phyloP scores from a whole-genome alignment of 805 yeast species.

The Candida pseudoglaebosa region DNA sequence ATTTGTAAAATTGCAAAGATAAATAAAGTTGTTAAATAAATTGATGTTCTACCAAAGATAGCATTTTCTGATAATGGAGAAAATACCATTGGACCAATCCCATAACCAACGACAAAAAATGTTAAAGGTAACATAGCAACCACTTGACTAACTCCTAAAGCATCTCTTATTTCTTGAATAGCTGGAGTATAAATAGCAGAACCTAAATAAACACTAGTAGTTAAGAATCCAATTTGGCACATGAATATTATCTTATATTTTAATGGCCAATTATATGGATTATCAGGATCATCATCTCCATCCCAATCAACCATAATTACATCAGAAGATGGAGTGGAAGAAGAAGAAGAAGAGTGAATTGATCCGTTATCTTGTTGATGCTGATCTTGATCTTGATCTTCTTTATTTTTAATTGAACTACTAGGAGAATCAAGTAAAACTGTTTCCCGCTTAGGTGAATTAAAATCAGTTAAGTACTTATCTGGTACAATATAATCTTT shows the following conservation, averaged over 20 bases:
- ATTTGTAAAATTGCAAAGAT: conserved; percentile 49
- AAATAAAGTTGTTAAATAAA: conserved; percentile 44
- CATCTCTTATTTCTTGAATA: conserved; percentile 33
- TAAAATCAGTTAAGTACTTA: conserved; percentile 14
- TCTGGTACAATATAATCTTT: conserved; percentile 23
- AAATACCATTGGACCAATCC: conserved; percentile 53
- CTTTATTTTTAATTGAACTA: background rate
- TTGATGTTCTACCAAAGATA: conserved; percentile 46
- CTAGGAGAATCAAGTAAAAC: background rate
- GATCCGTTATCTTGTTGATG: background rate
- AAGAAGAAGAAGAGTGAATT: too few species aligned
- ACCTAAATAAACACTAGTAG: conserved; percentile 49
- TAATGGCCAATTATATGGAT: conserved; percentile 51
- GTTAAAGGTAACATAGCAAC: conserved; percentile 42
- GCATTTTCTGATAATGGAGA: conserved; percentile 58
- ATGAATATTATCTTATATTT: conserved; percentile 31
- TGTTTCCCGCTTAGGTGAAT: background rate
- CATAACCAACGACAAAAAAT: conserved; percentile 54
- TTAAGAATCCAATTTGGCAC: conserved; percentile 34
- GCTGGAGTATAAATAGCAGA: conserved; percentile 52
- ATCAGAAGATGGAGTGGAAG: too few species aligned
- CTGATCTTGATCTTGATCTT: background rate
- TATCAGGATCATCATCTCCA: conserved; percentile 42
- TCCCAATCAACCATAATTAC: conserved; percentile 21
- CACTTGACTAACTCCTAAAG: conserved; percentile 40